Conservation (phyloP, 2,329 filamentous ascomycete genomes). For the Diaporthe vaccinii region DNA sequence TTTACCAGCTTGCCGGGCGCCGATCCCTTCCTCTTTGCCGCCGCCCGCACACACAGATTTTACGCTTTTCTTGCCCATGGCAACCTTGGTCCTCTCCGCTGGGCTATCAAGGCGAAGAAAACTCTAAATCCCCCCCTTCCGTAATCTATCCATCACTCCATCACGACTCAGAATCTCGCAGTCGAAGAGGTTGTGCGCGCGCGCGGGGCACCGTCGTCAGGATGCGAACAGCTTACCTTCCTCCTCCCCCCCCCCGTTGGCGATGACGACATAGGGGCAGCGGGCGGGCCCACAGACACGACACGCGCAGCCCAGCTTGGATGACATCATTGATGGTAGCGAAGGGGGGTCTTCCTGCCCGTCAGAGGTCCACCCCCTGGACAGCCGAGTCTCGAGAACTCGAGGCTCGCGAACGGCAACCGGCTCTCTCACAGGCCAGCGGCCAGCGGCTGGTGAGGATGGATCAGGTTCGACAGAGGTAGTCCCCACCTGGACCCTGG, state of each 20-base stretch:
- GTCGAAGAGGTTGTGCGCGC: not conserved
- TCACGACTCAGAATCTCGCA: not conserved
- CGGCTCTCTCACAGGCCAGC: not conserved
- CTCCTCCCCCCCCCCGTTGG: not conserved
- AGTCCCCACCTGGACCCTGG: slow-evolving; percentile 10
- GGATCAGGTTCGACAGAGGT: not conserved
- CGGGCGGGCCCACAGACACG: slow-evolving; percentile 1
- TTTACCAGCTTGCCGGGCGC: slow-evolving; percentile 15
- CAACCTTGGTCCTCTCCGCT: too few relatives aligned
- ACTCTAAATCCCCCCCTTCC: not conserved
- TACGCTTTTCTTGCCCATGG: not conserved
- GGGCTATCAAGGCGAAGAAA: not conserved
- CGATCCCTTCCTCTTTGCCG: slow-evolving; percentile 12
- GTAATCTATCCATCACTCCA: slow-evolving; percentile 13
- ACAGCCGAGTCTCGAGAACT: not conserved
- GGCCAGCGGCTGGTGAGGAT: not conserved
- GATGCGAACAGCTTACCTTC: not conserved
- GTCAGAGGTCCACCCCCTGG: not conserved
- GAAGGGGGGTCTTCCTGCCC: not conserved
- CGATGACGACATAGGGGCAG: slow-evolving; percentile 21
- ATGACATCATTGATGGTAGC: slow-evolving; percentile 16
- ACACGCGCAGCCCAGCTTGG: not conserved
- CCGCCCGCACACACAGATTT: not conserved
- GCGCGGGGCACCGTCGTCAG: not conserved
- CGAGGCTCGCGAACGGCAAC: not conserved